A percentile compares a stretch with the other conserved stretches of the same genome.
Conservation (phyloP, 345 rosid species). For the Eucalyptus coolabah region DNA sequence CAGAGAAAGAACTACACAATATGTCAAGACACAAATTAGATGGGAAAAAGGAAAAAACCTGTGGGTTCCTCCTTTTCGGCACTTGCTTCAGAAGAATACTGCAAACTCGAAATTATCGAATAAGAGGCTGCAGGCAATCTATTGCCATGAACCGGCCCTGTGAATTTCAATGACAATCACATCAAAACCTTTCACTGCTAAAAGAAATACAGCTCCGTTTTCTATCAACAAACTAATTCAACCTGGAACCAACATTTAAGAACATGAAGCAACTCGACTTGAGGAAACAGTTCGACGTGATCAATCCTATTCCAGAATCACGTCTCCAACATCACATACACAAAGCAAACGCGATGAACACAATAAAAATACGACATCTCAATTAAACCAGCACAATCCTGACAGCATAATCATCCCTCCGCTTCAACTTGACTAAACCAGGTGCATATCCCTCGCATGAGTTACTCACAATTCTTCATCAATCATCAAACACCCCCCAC, state of each 20-base stretch:
- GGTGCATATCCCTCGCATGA: not conserved
- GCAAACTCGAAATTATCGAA: slow-evolving; percentile 5
- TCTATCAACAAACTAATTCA: not conserved
- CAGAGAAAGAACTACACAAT: not conserved
- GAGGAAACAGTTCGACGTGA: fast-evolving
- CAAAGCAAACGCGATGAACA: fast-evolving
- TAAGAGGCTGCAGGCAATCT: not conserved
- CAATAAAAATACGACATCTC: not conserved
- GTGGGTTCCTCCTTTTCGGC: slow-evolving; percentile 15
- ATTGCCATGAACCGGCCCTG: slow-evolving; percentile 8
- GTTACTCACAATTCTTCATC: not conserved
- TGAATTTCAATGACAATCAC: not conserved
- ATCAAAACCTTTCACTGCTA: not conserved
- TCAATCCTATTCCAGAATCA: not conserved
- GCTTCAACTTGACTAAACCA: not conserved
- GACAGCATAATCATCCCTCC: not conserved
- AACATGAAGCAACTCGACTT: not conserved
- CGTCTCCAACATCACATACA: not conserved
- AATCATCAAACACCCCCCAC: not conserved
- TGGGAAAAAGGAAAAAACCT: slow-evolving; percentile 12
- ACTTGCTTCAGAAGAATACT: slow-evolving; percentile 20
- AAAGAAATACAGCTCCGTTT: not conserved
- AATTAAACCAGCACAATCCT: not conserved
- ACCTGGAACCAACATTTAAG: not conserved
- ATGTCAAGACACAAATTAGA: not conserved